Percentiles rank a stretch among this genome's conserved stretches.
Evolutionary conservation across 257 asterid species (phyloP).

Genomic region (Jaltomata sinuosa): DNA sequence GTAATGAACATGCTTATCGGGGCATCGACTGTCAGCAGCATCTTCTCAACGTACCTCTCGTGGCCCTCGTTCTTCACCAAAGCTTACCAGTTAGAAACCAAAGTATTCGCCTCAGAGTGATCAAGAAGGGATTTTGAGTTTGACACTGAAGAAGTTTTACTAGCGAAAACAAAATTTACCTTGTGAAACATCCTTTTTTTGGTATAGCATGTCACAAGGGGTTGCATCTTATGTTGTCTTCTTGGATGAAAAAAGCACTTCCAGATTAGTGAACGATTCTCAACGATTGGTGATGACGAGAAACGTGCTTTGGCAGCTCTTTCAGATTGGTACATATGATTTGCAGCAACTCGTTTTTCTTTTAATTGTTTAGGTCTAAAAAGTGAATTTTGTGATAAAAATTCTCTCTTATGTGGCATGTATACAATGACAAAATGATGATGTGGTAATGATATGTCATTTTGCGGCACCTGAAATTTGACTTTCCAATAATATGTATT

Average conservation of each 20-base stretch:
- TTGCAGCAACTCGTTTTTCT: neutral
- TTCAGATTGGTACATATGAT: neutral
- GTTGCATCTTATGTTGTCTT: neutral
- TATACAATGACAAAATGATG: neutral
- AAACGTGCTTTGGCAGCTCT: neutral
- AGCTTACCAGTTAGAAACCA: conserved; percentile 65
- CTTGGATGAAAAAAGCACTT: neutral
- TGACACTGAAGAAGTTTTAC: neutral
- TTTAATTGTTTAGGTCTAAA: neutral
- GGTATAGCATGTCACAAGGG: neutral
- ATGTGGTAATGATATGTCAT: neutral
- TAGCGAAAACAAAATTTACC: neutral
- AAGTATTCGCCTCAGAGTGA: conserved; percentile 61
- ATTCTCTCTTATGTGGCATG: neutral
- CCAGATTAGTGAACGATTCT: neutral
- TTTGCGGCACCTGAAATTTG: neutral
- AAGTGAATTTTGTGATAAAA: neutral
- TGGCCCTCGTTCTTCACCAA: conserved; percentile 96
- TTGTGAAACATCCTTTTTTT: neutral
- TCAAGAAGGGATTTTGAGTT: neutral
- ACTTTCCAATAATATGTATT: neutral
- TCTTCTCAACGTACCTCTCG: conserved; percentile 64
- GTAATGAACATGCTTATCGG: conserved; percentile 93
- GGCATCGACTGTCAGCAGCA: conserved; percentile 81
- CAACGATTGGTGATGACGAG: neutral